Evolutionary conservation across 208 protist genomes (phyloP), one percentile per base, ranked within the genome.

Genomic region (Leishmania martiniquensis): DNA sequence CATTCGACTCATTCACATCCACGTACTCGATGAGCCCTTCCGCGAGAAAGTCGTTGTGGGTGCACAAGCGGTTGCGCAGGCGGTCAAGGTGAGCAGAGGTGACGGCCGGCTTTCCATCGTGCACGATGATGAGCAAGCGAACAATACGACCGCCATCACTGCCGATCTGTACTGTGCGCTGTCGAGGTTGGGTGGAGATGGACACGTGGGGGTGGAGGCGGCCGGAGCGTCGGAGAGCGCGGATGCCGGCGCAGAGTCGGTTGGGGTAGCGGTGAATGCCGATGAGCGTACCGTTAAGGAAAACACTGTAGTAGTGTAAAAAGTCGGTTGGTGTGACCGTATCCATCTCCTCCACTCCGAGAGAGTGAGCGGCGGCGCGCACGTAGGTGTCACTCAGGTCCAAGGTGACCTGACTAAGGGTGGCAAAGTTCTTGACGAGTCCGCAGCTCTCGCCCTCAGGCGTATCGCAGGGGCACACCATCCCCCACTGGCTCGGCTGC

Each of bases 391-490:
- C 93, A 71, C 99, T 96, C 65, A 98, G 89, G 84, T 99, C 98
- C 0, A 98, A 98, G 4, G 99, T 99, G 29, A 99, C 98, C 75
- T 99, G 98, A 34, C 99, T 98, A 29, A 99, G 91, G 13, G 99
- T 95, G 12, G 99, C 95, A 60, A 99, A 97, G 87, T 99, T 99
- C 91, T 99, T 99, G 5, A 99, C 99, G 0, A 99, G 89, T 62
- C 99, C 99, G 78, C 99, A 99, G 66, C 95, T 96, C 76, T 99
- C 99, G 51, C 98, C 98, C 86, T 99, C 98, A 3, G 99, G 99
- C 13, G 99, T 99, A 86, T 99, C 99, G 57, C 97, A 98, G 2
- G 99, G 99, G 86, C 99, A 99, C 25, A 99, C 91, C 96, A 99
- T 99, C 69, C 99, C 99, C 96, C 98, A 99, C 81, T 99, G 99